Conservation (phyloP, 768 basidiomycete genomes). For the Kwoniella sp. region DNA sequence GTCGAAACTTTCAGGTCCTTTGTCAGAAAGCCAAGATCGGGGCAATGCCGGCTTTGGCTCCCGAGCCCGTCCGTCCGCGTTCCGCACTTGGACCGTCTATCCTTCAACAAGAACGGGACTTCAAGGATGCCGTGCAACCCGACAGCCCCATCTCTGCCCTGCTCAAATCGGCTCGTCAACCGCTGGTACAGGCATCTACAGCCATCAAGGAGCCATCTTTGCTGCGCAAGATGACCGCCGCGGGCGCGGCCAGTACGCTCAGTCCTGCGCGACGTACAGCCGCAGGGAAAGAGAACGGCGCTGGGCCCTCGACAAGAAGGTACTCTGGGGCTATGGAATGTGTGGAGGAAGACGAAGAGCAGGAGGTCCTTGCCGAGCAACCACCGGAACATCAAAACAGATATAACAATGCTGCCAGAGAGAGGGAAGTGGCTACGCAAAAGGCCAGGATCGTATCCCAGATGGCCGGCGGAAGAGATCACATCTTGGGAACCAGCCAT, state of each 20-base stretch:
- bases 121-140: conserved; percentile 91
- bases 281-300: conserved; percentile 15
- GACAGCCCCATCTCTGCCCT: conserved; percentile 90
- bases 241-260: conserved; percentile 59
- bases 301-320: conserved; percentile 18
- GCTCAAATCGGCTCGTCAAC: conserved; percentile 79
- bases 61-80: conserved; percentile 20
- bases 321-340: conserved; percentile 15
- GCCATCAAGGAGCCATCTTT: conserved; percentile 45
- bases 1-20: conserved; percentile 67
- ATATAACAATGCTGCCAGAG: conserved; percentile 44
- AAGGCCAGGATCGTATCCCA: conserved; percentile 91
- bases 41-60: conserved; percentile 26
- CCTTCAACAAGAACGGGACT: conserved; percentile 71
- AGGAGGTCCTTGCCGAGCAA: conserved; percentile 54
- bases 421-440: conserved; percentile 79
- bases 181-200: conserved; percentile 62
- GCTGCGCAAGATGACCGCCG: conserved; percentile 41
- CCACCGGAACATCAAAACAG: conserved; percentile 51
- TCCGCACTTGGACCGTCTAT: conserved; percentile 43
- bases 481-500: neutral
- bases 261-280: conserved; percentile 44
- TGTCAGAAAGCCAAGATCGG: conserved; percentile 40
- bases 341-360: conserved; percentile 51
- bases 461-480: conserved; percentile 60